phyloP scores from a whole-genome alignment of 352 stramenopile species.

The Globisporangium parvum region DNA sequence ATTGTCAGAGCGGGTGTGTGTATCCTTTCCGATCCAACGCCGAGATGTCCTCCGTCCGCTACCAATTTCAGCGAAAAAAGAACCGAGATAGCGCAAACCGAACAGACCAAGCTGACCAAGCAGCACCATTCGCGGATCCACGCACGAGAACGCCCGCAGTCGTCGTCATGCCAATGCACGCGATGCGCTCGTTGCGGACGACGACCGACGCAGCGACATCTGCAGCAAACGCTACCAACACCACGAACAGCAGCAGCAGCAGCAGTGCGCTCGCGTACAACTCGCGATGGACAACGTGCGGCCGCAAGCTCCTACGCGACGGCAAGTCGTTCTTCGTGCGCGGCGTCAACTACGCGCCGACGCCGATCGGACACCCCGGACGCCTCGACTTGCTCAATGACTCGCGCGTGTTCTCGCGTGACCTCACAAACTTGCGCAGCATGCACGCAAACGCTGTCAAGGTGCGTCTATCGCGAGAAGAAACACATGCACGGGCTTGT shows the following conservation, averaged over 20 bases:
- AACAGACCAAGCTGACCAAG: too few relatives aligned
- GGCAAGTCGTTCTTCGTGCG: conserved; percentile 58
- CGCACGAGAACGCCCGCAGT: too few relatives aligned
- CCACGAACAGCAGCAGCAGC: neutral
- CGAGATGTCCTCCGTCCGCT: too few relatives aligned
- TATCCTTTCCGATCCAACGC: too few relatives aligned
- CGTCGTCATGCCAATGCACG: too few relatives aligned
- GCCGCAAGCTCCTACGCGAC: conserved; percentile 56
- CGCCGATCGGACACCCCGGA: conserved; percentile 45
- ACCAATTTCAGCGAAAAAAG: too few relatives aligned
- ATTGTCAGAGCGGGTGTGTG: too few relatives aligned
- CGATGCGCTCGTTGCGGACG: too few relatives aligned
- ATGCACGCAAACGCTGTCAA: conserved; percentile 74
- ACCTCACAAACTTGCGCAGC: conserved; percentile 58
- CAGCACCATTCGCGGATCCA: too few relatives aligned
- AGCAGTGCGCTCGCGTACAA: conserved; percentile 15
- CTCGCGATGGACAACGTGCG: conserved; percentile 55
- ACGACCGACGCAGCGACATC: neutral
- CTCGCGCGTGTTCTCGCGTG: conserved; percentile 45
- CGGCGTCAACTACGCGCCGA: conserved; percentile 68
- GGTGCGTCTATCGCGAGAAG: too few relatives aligned
- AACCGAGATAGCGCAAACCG: too few relatives aligned
- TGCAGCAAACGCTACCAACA: neutral
- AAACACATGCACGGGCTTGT: too few relatives aligned
- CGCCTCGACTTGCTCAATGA: conserved; percentile 54